These are phyloP conservation scores for Globisporangium megalacanthum DNA, from an alignment of 352 stramenopile genomes.

Conservation along the genomic window DNA sequence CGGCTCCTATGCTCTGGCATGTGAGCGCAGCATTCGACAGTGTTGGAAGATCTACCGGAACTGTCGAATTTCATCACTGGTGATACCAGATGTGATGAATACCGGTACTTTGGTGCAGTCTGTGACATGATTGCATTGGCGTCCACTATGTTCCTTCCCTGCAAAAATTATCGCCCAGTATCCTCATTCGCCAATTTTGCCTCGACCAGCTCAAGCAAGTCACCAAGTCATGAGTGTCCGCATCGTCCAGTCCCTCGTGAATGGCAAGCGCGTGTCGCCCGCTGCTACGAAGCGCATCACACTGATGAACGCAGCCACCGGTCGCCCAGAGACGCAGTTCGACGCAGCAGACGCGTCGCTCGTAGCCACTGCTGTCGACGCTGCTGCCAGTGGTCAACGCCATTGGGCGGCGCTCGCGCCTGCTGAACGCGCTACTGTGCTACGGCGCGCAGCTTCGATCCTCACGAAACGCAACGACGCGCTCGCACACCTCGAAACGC, in stretches of 20 bases:
- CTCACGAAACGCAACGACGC: conserved; percentile 53
- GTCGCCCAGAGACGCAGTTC: conserved; percentile 48
- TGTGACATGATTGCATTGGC: not conserved
- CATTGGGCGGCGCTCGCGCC: conserved; percentile 65
- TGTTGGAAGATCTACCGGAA: too few species aligned
- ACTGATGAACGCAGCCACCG: conserved; percentile 56
- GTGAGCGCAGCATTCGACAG: too few species aligned
- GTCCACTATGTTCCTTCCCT: not conserved
- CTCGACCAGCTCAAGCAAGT: not conserved
- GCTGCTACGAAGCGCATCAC: conserved; percentile 24
- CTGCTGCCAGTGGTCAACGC: conserved; percentile 33
- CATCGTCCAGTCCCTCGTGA: conserved; percentile 64
- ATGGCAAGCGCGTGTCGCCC: conserved; percentile 48
- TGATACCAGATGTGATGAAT: too few species aligned
- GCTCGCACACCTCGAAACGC: conserved; percentile 65
- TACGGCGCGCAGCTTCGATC: conserved; percentile 59
- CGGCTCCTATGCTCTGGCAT: too few species aligned
- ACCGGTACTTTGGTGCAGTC: too few species aligned
- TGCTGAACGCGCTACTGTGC: conserved; percentile 50
- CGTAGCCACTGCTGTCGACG: conserved; percentile 46
- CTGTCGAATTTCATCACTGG: too few species aligned
- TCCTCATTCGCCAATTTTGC: not conserved
- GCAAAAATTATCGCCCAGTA: not conserved
- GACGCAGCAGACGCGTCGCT: conserved; percentile 32
- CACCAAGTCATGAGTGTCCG: conserved; percentile 10